These are phyloP conservation scores for Prunus campanulata DNA, from an alignment of 306 rosid genomes.

Conservation along the genomic window DNA sequence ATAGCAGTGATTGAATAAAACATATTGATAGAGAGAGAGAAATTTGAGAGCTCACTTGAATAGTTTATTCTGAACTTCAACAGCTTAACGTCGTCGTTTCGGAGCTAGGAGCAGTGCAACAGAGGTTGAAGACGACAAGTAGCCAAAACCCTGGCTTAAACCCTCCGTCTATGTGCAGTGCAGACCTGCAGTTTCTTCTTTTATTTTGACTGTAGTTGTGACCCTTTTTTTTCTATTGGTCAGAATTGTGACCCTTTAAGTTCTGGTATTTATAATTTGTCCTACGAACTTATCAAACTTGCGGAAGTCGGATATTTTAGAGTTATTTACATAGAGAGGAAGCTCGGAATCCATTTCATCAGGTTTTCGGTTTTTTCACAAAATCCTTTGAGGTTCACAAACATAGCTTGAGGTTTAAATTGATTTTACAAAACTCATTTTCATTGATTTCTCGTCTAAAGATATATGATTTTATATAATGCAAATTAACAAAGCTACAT, in stretches of 20 bases:
- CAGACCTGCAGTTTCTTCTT: background rate
- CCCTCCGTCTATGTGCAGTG: background rate
- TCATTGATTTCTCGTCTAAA: too few species aligned
- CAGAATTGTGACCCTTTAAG: background rate
- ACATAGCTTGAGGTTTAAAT: too few species aligned
- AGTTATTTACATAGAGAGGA: too few species aligned
- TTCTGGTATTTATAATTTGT: background rate
- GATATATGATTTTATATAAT: too few species aligned
- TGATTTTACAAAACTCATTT: rapidly evolving
- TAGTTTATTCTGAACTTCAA: background rate
- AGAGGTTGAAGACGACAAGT: constrained; percentile 1
- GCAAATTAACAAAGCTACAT: too few species aligned
- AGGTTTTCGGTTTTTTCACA: background rate
- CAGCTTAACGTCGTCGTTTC: constrained; percentile 8
- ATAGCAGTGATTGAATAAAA: background rate
- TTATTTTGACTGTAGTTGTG: background rate
- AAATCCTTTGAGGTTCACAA: too few species aligned
- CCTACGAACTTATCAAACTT: background rate
- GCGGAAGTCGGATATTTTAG: too few species aligned
- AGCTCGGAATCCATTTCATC: too few species aligned
- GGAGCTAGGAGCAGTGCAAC: background rate
- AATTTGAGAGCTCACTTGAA: constrained; percentile 2
- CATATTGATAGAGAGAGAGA: background rate
- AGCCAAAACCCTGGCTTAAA: constrained; percentile 16
- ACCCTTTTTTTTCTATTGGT: background rate